A percentile compares a stretch with the other conserved stretches of the same genome.
These are phyloP conservation scores for Primulina eburnea DNA, from an alignment of 257 asterid genomes.

Conservation along the genomic window DNA sequence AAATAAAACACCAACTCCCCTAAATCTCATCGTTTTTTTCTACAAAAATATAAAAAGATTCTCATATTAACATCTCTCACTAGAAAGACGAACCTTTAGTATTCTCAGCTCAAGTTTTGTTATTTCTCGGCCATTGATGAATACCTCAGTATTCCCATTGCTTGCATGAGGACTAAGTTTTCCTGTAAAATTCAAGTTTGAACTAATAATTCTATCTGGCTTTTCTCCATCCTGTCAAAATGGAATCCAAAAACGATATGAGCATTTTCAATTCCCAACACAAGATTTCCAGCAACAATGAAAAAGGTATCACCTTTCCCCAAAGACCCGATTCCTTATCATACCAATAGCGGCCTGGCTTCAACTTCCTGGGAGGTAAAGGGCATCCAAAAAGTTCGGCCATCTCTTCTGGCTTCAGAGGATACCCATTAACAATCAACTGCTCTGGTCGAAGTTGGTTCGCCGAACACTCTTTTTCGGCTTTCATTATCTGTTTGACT, in stretches of 20 bases:
- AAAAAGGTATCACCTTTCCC: slow-evolving; percentile 68
- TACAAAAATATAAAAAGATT: neutral
- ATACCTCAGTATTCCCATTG: slow-evolving; percentile 88
- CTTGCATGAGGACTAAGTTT: slow-evolving; percentile 84
- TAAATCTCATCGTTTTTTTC: neutral
- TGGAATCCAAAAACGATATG: slow-evolving; percentile 26
- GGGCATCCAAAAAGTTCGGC: slow-evolving; percentile 75
- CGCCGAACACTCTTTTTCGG: slow-evolving; percentile 81
- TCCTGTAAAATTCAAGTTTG: slow-evolving; percentile 82
- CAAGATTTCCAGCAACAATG: slow-evolving; percentile 8
- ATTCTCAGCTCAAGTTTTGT: slow-evolving; percentile 84
- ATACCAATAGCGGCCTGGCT: slow-evolving; percentile 94
- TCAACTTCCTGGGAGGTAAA: slow-evolving; percentile 73
- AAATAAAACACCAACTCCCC: neutral
- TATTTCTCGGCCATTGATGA: slow-evolving; percentile 92
- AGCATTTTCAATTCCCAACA: slow-evolving; percentile 23
- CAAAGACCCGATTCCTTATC: slow-evolving; percentile 93
- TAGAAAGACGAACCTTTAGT: slow-evolving; percentile 55
- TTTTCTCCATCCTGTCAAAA: slow-evolving; percentile 87
- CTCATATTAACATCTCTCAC: neutral
- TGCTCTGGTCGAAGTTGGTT: slow-evolving; percentile 95
- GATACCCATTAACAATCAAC: slow-evolving; percentile 75
- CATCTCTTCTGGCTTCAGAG: slow-evolving; percentile 81
- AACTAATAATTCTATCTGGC: slow-evolving; percentile 77
- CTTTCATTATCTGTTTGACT: slow-evolving; percentile 87